These are phyloP conservation scores for Tolypocladium nubicola DNA, from an alignment of 2,329 filamentous ascomycete species.

Conservation along the genomic window DNA sequence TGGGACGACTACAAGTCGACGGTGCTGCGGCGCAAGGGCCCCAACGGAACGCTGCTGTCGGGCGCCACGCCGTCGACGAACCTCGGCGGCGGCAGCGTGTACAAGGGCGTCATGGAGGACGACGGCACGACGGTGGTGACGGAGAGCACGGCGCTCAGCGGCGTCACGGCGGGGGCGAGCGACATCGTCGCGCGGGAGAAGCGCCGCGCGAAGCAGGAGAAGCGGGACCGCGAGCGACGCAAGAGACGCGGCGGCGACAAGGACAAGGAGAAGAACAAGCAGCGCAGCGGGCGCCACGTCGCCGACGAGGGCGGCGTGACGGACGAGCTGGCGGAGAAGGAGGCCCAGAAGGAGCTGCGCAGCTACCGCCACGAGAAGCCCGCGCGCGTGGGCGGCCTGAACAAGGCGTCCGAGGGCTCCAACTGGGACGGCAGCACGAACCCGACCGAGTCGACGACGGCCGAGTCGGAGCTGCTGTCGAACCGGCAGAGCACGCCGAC, in stretches of 20 bases:
- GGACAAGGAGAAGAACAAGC: constrained; percentile 25
- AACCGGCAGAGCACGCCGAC: constrained; percentile 48
- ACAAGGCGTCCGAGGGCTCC: constrained; percentile 68
- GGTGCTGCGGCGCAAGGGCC: constrained; percentile 77
- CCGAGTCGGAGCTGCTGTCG: constrained; percentile 43
- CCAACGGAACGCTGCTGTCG: constrained; percentile 76
- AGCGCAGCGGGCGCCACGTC: constrained; percentile 26
- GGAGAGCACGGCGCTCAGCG: constrained; percentile 35
- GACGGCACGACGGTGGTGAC: constrained; percentile 35
- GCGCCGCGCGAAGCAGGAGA: constrained; percentile 41
- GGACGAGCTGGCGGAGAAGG: constrained; percentile 54
- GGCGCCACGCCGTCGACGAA: constrained; percentile 74
- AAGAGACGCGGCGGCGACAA: constrained; percentile 22
- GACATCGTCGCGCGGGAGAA: constrained; percentile 46
- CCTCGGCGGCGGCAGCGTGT: constrained; percentile 79
- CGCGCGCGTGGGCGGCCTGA: constrained; percentile 81
- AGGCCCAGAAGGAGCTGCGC: constrained; percentile 58
- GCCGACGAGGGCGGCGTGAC: constrained; percentile 46
- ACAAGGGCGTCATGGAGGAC: constrained; percentile 56
- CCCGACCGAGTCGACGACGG: constrained; percentile 49
- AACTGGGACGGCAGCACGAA: constrained; percentile 65
- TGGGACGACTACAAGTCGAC: constrained; percentile 99
- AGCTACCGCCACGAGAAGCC: constrained; percentile 80
- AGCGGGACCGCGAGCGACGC: constrained; percentile 28
- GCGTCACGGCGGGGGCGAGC: constrained; percentile 47